phyloP scores from a whole-genome alignment of 2,329 filamentous ascomycete species.

The Sclerotinia spermophila region DNA sequence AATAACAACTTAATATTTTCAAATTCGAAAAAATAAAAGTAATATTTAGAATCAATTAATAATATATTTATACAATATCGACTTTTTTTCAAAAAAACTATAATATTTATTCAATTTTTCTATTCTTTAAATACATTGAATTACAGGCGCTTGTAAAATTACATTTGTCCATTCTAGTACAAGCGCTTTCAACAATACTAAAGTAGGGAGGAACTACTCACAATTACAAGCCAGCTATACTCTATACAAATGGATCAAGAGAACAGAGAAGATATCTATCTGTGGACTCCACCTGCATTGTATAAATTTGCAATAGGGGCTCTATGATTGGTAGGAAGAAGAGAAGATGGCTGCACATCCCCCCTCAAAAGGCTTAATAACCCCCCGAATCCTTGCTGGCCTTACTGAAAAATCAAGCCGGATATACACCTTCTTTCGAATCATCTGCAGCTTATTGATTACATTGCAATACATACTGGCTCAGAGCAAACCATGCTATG shows the following conservation, averaged over 20 bases:
- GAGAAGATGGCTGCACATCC: not conserved
- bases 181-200: too few relatives aligned
- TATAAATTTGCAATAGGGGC: not conserved
- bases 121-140: too few relatives aligned
- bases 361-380: not conserved
- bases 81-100: too few relatives aligned
- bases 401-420: not conserved
- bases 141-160: too few relatives aligned
- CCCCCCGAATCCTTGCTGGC: not conserved
- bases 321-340: not conserved
- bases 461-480: not conserved
- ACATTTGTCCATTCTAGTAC: too few relatives aligned
- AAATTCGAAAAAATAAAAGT: too few relatives aligned
- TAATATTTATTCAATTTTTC: too few relatives aligned
- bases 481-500: not conserved
- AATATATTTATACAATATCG: too few relatives aligned
- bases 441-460: not conserved
- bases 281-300: not conserved
- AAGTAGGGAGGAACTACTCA: too few relatives aligned
- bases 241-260: not conserved
- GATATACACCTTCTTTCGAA: not conserved
- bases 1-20: too few relatives aligned
- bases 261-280: not conserved
- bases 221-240: too few relatives aligned
- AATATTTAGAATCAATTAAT: too few relatives aligned